Evolutionary conservation across 2,329 filamentous ascomycete genomes (phyloP).

Genomic region (Nemania sp.): DNA sequence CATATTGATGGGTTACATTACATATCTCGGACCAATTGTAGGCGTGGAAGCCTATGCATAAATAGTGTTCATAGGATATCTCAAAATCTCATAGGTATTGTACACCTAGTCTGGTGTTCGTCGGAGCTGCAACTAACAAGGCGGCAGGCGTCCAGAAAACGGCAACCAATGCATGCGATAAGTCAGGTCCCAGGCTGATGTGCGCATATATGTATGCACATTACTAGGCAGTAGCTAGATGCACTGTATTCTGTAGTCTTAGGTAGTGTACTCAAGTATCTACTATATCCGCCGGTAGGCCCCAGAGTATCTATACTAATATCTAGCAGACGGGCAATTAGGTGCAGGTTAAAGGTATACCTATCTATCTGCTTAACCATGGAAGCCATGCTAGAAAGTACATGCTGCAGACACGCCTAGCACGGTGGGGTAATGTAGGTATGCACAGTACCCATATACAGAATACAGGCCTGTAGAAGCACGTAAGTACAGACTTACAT

Average conservation of each 20-base stretch:
- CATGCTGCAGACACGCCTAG: too few species aligned
- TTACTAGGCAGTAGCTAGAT: conserved; percentile 36
- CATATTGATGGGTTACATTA: background rate
- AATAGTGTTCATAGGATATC: too few species aligned
- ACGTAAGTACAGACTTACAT: conserved; percentile 44
- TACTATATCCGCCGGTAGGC: background rate
- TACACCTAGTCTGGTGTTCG: conserved; percentile 35
- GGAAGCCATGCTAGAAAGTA: too few species aligned
- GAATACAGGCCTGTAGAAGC: too few species aligned
- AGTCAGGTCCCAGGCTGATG: conserved; percentile 50
- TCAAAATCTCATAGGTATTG: too few species aligned
- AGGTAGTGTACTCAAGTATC: background rate
- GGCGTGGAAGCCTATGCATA: too few species aligned
- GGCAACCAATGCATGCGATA: conserved; percentile 56
- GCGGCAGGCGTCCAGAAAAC: conserved; percentile 45
- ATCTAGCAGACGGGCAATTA: conserved; percentile 10
- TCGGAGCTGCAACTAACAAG: conserved; percentile 43
- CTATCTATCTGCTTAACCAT: too few species aligned
- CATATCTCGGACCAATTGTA: background rate
- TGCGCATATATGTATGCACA: conserved; percentile 32
- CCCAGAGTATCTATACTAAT: background rate
- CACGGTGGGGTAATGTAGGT: too few species aligned
- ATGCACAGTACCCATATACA: too few species aligned
- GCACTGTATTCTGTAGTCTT: conserved; percentile 12
- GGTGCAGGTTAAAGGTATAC: conserved; percentile 13